Evolutionary conservation across 2,329 filamentous ascomycete species (phyloP), one percentile per base, ranked within the genome.

Genomic region (Colletotrichum godetiae): DNA sequence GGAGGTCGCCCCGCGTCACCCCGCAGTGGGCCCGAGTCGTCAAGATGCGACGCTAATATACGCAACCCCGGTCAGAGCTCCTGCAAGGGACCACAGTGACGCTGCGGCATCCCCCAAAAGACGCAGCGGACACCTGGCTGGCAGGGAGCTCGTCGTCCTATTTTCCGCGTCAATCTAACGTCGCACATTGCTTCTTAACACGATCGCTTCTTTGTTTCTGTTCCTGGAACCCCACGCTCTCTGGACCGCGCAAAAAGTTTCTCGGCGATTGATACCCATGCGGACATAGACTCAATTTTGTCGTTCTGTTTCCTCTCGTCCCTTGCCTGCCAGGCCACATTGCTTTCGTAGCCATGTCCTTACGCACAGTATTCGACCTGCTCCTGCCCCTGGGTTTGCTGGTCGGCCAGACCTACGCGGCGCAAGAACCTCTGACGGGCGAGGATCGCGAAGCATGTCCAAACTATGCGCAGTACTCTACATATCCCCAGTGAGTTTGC

Each of bases 401-500:
- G 74, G 63, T 15, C 75, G 68, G 29, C 67, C 69, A 55, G 75
- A 76, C 60, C 75, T 63, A 57, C 37, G 68, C 73, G 24, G 62
- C 59, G 29, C 73, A 76, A 68, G 60, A 73, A 56, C 73, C 73
- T 46, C 60, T 73, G 31, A 63, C 64, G 4, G 68, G 62, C 11
- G 70, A 73, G 15, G 75, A 78, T 24, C 78, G 78, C 12, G 77
- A 75, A 12, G 80, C 81, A 29, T 86, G 84, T 65, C 84, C 84
- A 3, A 81, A 86, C 60, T 86, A 86, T 75, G 80, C 80, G 5
- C 76, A 76, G 37, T 86, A 86, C 71, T 80, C 84, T 22, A 74
- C 79, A 12, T 80, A 80, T 71, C 75, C 81, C 12, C 84, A 86
- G 84, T 86, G 78, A 66, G 84, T 78, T 49, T 31, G 35, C 56